These are phyloP conservation scores for Backusella circina DNA, from an alignment of 192 early-diverging fungal species.

Conservation along the genomic window DNA sequence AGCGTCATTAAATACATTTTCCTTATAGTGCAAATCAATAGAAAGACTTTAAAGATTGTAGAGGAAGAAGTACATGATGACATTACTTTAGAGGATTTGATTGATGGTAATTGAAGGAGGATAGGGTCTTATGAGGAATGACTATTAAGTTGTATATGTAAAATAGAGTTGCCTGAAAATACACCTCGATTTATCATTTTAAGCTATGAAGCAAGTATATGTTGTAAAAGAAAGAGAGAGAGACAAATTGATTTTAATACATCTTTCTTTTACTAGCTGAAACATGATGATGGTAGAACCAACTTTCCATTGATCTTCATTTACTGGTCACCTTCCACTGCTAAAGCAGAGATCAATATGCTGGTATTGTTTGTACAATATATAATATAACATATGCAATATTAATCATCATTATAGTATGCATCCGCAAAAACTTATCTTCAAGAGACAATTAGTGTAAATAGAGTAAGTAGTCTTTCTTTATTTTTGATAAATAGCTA, in stretches of 20 bases:
- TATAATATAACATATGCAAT: not conserved
- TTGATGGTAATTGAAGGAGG: slow-evolving; percentile 39
- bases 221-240: not conserved
- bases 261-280: slow-evolving; percentile 35
- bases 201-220: slow-evolving; percentile 48
- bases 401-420: slow-evolving; percentile 37
- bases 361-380: slow-evolving; percentile 23
- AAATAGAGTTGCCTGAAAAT: slow-evolving; percentile 56
- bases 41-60: slow-evolving; percentile 40
- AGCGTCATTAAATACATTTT: not conserved
- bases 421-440: slow-evolving; percentile 64
- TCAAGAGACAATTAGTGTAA: slow-evolving; percentile 55
- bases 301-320: slow-evolving; percentile 75
- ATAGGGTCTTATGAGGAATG: not conserved
- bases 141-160: not conserved
- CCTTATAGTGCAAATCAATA: slow-evolving; percentile 51
- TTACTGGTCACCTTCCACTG: slow-evolving; percentile 54
- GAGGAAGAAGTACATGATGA: slow-evolving; percentile 47
- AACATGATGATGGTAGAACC: slow-evolving; percentile 60
- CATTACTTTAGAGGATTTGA: slow-evolving; percentile 49
- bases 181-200: slow-evolving; percentile 59
- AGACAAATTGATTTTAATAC: slow-evolving; percentile 6
- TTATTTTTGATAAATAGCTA: not conserved
- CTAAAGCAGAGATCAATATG: slow-evolving; percentile 44
- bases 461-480: slow-evolving; percentile 47